Evolutionary conservation across 78 protist genomes (phyloP).

Genomic region (Kipferlia bialata): DNA sequence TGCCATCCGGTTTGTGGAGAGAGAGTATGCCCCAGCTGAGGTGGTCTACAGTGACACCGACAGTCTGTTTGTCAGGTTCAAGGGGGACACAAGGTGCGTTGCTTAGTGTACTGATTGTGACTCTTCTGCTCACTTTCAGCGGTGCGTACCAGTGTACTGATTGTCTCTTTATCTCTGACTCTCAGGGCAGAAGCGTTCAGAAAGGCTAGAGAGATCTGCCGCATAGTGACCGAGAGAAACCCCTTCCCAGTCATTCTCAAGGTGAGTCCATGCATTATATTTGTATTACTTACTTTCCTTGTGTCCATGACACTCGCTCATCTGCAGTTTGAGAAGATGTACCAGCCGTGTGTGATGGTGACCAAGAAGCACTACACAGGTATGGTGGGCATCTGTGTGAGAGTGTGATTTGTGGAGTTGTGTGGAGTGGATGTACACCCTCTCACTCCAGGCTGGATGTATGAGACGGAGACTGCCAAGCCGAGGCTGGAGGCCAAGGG

Average conservation of each 20-base stretch:
- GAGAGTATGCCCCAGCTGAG: conserved; percentile 22
- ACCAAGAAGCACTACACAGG: conserved; percentile 85
- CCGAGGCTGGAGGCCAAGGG: conserved; percentile 46
- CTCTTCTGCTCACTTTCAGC: not conserved
- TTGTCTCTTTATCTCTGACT: not conserved
- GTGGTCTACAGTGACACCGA: conserved; percentile 98
- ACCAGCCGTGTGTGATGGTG: conserved; percentile 66
- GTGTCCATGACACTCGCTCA: conserved; percentile 31
- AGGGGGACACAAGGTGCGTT: no score
- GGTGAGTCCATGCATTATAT: not conserved
- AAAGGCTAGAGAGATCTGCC: conserved; percentile 46
- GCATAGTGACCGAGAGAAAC: conserved; percentile 47
- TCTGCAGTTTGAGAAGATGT: conserved; percentile 76
- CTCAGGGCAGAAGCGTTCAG: conserved; percentile 53
- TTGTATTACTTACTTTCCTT: not conserved
- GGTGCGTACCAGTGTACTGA: not conserved
- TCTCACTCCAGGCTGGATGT: not conserved
- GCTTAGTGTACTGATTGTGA: not conserved
- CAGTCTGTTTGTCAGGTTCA: conserved; percentile 64
- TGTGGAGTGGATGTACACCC: not conserved
- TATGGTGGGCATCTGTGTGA: conserved; percentile 43
- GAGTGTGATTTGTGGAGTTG: not conserved
- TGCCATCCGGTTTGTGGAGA: conserved; percentile 44
- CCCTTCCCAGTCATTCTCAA: conserved; percentile 64
- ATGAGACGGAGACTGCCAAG: no score